Conservation (phyloP, 805 yeast species). For the Tetrapisispora pingtungensis region DNA sequence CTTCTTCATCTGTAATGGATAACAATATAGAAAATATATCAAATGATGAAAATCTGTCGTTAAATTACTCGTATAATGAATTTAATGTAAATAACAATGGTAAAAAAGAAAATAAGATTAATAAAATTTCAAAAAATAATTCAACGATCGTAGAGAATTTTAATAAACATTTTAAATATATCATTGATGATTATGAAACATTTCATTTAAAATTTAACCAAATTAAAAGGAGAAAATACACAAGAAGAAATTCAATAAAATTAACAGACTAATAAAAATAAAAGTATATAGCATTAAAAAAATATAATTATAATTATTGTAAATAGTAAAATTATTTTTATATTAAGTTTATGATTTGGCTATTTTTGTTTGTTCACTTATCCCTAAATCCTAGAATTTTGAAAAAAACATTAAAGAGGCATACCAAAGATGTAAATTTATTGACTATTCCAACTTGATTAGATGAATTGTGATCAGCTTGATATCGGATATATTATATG, state of each 20-base stretch:
- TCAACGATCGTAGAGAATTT: slow-evolving; percentile 18
- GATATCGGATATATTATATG: too few relatives aligned
- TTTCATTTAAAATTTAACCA: slow-evolving; percentile 6
- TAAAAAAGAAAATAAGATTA: background rate
- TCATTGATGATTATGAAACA: slow-evolving; percentile 24
- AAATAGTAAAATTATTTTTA: background rate
- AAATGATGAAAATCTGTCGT: background rate
- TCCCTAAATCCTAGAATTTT: too few relatives aligned
- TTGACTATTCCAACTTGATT: too few relatives aligned
- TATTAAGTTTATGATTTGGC: too few relatives aligned
- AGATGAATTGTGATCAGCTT: too few relatives aligned
- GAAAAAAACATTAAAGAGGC: too few relatives aligned
- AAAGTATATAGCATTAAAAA: background rate
- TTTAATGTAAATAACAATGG: too few relatives aligned
- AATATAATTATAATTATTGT: background rate
- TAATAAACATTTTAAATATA: slow-evolving; percentile 20
- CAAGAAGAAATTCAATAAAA: background rate
- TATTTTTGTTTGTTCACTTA: too few relatives aligned
- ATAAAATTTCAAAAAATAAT: slow-evolving; percentile 2
- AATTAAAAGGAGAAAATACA: slow-evolving; percentile 1
- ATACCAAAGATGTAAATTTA: too few relatives aligned
- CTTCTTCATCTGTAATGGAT: background rate
- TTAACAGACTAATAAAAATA: background rate
- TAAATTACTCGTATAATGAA: background rate
- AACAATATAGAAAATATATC: background rate